Evolutionary conservation across 768 basidiomycete genomes (phyloP).

Genomic region (Lentinula edodes): DNA sequence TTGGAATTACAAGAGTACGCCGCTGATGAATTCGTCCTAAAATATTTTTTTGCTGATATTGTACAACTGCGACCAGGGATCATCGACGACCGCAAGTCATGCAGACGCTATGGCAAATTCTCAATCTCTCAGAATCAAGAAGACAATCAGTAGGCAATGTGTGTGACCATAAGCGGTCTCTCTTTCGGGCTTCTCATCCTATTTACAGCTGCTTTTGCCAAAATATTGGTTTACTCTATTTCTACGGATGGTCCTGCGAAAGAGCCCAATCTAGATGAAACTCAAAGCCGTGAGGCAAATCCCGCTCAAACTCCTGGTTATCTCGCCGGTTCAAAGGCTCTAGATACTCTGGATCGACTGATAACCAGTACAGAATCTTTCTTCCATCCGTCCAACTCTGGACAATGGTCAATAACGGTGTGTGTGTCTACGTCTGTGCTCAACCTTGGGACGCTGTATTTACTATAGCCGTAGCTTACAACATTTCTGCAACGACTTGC

Average conservation of each 20-base stretch:
- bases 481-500: constrained; percentile 68
- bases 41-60: background rate
- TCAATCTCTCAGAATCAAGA: constrained; percentile 61
- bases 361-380: constrained; percentile 91
- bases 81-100: constrained; percentile 60
- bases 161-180: constrained; percentile 14
- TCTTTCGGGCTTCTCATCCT: background rate
- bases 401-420: constrained; percentile 70
- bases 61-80: constrained; percentile 34
- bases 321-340: constrained; percentile 79
- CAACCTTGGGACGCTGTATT: background rate
- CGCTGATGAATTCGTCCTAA: background rate
- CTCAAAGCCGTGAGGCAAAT: constrained; percentile 17
- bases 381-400: constrained; percentile 94
- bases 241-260: constrained; percentile 69
- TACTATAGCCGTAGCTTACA: constrained; percentile 39
- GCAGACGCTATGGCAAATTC: constrained; percentile 61
- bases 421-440: constrained; percentile 26
- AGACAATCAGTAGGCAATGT: constrained; percentile 61
- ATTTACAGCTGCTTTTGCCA: constrained; percentile 68
- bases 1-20: constrained; percentile 60
- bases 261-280: constrained; percentile 26
- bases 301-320: constrained; percentile 35
- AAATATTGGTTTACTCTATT: constrained; percentile 86
- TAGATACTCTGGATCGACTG: constrained; percentile 82